Percentiles rank a stretch among this genome's conserved stretches.
Evolutionary conservation across 768 basidiomycete genomes (phyloP).

Genomic region (Lactarius evosmus): DNA sequence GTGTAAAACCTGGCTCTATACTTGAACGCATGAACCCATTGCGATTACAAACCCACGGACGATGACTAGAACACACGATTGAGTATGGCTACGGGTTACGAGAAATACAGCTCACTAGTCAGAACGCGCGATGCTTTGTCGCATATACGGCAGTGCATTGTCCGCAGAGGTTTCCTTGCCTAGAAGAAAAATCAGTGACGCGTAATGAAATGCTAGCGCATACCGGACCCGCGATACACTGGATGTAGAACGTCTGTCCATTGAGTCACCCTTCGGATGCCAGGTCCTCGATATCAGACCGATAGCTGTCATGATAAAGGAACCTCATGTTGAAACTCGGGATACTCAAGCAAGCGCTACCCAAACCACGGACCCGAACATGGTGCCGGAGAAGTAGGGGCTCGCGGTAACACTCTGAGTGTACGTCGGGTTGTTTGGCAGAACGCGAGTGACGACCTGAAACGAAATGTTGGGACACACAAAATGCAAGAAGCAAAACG

Average conservation of each 20-base stretch:
- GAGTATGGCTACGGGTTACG: slow-evolving; percentile 12
- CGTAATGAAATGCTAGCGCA: no score
- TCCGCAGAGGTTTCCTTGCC: slow-evolving; percentile 87
- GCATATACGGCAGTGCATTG: slow-evolving; percentile 93
- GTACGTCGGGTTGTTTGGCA: slow-evolving; percentile 77
- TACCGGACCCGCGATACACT: slow-evolving; percentile 70
- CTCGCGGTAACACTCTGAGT: slow-evolving; percentile 82
- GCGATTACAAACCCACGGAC: slow-evolving; percentile 99
- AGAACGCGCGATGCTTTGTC: slow-evolving; percentile 85
- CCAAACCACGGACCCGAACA: slow-evolving; percentile 82
- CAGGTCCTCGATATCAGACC: slow-evolving; percentile 69
- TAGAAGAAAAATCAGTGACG: slow-evolving; percentile 33
- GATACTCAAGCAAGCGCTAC: slow-evolving; percentile 81
- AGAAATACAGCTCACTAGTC: slow-evolving; percentile 71
- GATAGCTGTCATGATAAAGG: neutral
- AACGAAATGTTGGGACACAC: slow-evolving; percentile 19
- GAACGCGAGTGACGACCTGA: slow-evolving; percentile 79
- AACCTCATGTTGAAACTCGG: slow-evolving; percentile 59
- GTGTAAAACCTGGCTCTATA: slow-evolving; percentile 11
- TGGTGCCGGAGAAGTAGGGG: slow-evolving; percentile 91
- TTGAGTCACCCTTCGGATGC: slow-evolving; percentile 86
- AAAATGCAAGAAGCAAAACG: slow-evolving; percentile 23
- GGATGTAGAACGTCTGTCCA: slow-evolving; percentile 94
- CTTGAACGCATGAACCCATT: slow-evolving; percentile 47
- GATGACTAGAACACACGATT: slow-evolving; percentile 57